Conservation (phyloP, 1,284 basidiomycete species). For the Moniliella sp. region DNA sequence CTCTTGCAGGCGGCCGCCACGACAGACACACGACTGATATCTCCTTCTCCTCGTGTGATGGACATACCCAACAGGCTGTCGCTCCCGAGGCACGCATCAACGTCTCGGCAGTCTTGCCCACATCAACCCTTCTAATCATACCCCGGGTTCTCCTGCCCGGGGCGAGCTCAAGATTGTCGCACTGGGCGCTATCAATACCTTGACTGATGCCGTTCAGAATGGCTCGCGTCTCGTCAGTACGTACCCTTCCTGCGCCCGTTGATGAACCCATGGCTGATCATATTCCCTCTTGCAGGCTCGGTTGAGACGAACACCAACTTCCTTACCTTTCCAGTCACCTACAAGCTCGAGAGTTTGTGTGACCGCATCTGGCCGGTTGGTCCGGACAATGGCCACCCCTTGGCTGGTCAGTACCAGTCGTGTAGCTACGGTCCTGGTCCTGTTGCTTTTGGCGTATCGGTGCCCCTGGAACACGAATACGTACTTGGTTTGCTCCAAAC, state of each 20-base stretch:
- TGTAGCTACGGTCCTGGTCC: conserved; percentile 40
- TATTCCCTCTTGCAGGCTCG: conserved; percentile 4
- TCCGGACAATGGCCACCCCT: conserved; percentile 8
- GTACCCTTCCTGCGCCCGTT: not conserved
- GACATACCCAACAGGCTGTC: conserved; percentile 7
- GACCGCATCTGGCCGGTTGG: conserved; percentile 14
- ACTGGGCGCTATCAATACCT: conserved; percentile 10
- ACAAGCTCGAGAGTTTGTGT: conserved; percentile 19
- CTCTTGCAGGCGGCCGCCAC: too few species aligned
- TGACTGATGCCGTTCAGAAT: conserved; percentile 9
- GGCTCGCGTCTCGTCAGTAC: conserved; percentile 5
- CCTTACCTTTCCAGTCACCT: conserved; percentile 18
- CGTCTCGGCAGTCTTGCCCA: conserved; percentile 23
- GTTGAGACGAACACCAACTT: conserved; percentile 13
- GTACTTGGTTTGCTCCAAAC: conserved; percentile 63
- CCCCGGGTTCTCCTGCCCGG: conserved; percentile 3
- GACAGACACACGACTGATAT: too few species aligned
- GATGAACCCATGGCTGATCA: not conserved
- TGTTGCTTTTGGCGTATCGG: conserved; percentile 56
- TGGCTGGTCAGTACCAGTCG: conserved; percentile 7
- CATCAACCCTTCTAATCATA: conserved; percentile 8
- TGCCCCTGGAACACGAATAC: conserved; percentile 50
- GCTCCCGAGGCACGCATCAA: conserved; percentile 15
- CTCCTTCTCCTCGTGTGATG: too few species aligned
- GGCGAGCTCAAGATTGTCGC: conserved; percentile 16